Percentiles rank a stretch among this genome's conserved stretches.
Evolutionary conservation across 306 rosid species (phyloP).

Genomic region (Casuarina equisetifolia): DNA sequence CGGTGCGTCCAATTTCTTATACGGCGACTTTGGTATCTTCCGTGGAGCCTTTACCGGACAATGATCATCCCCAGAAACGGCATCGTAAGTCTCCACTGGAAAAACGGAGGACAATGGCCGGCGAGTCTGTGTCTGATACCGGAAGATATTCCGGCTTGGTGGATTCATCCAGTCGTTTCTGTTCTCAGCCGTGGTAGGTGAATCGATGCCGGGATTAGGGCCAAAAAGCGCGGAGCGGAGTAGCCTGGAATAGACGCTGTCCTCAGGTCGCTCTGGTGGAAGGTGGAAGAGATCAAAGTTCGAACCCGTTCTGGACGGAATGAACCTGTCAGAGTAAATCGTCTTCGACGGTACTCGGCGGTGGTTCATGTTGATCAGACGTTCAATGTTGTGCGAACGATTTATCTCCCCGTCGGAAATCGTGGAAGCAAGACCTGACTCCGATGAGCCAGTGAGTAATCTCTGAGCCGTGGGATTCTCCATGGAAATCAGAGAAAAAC

Average conservation of each 20-base stretch:
- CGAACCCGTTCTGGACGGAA: conserved; percentile 83
- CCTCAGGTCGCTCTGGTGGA: no score
- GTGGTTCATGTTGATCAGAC: no score
- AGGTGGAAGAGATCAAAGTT: conserved; percentile 43
- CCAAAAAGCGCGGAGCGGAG: conserved; percentile 78
- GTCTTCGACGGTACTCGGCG: conserved; percentile 55
- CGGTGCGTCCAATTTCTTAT: background rate
- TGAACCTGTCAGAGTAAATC: conserved; percentile 90
- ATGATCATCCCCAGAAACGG: conserved; percentile 59
- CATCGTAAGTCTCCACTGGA: conserved; percentile 76
- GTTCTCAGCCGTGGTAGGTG: conserved; percentile 72
- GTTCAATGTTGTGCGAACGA: no score
- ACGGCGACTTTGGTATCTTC: conserved; percentile 94
- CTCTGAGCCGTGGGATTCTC: no score
- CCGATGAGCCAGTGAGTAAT: no score
- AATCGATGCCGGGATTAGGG: conserved; percentile 56
- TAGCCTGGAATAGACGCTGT: conserved; percentile 1
- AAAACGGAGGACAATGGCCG: conserved; percentile 62
- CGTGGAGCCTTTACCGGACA: conserved; percentile 74
- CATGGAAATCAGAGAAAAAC: no score
- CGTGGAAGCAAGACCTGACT: no score
- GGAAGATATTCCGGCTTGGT: no score
- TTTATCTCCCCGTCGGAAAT: no score
- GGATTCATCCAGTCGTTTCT: conserved; percentile 34
- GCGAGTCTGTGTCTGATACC: no score